Percentiles rank a stretch among this genome's conserved stretches.
These are phyloP conservation scores for Rubus parviflorus DNA, from an alignment of 306 rosid genomes.

Conservation along the genomic window DNA sequence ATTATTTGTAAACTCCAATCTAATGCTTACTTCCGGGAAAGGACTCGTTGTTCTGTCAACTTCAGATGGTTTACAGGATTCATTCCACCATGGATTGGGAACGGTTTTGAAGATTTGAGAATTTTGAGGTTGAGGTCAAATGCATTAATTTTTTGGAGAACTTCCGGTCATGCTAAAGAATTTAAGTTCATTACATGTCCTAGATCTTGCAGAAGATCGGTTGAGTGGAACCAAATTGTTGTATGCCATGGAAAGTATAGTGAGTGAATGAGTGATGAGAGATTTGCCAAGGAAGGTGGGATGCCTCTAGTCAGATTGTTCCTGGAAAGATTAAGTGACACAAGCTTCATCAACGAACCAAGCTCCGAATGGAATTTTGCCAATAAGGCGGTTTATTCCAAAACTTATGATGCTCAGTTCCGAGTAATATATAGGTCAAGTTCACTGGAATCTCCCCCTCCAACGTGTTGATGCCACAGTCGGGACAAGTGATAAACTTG, in stretches of 20 bases:
- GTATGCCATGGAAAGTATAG: not conserved
- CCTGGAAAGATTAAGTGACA: not conserved
- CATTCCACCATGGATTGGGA: too few species aligned
- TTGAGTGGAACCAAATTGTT: slow-evolving; percentile 17
- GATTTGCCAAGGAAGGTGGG: slow-evolving; percentile 36
- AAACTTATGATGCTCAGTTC: not conserved
- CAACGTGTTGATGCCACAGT: slow-evolving; percentile 25
- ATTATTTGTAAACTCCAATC: too few species aligned
- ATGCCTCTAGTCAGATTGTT: slow-evolving; percentile 33
- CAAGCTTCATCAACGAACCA: slow-evolving; percentile 26
- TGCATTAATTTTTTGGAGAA: too few species aligned
- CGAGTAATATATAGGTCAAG: slow-evolving; percentile 24
- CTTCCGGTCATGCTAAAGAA: too few species aligned
- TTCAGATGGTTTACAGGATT: too few species aligned
- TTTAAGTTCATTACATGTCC: too few species aligned
- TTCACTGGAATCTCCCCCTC: slow-evolving; percentile 37
- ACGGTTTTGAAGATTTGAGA: too few species aligned
- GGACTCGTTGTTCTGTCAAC: too few species aligned
- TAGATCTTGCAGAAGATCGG: too few species aligned
- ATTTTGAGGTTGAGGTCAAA: too few species aligned
- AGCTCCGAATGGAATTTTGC: slow-evolving; percentile 16
- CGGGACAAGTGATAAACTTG: slow-evolving; percentile 20
- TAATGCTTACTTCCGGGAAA: too few species aligned
- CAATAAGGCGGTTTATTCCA: slow-evolving; percentile 3
- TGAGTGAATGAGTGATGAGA: slow-evolving; percentile 30